phyloP scores from a whole-genome alignment of 2,329 filamentous ascomycete species.

The Didymella glomerata region DNA sequence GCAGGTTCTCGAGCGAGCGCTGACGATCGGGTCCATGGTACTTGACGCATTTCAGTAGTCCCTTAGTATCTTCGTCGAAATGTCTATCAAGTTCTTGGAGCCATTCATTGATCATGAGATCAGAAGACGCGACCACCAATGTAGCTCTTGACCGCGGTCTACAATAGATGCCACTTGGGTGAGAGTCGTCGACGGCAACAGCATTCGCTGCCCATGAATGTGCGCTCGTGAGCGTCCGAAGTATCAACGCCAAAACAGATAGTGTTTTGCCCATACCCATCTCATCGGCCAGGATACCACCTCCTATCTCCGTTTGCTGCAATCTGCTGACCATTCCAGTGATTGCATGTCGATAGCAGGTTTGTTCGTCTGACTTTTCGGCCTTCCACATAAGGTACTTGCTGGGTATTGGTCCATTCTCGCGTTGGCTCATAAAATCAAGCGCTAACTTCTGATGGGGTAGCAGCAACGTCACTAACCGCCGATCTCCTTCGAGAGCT shows the following conservation, averaged over 20 bases:
- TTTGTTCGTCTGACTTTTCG: slow-evolving; percentile 28
- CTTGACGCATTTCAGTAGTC: slow-evolving; percentile 28
- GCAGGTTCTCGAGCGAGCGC: slow-evolving; percentile 15
- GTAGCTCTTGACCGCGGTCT: slow-evolving; percentile 32
- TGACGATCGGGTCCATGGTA: slow-evolving; percentile 37
- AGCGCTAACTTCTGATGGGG: slow-evolving; percentile 41
- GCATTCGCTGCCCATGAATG: slow-evolving; percentile 44
- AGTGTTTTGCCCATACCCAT: slow-evolving; percentile 70
- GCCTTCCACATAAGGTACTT: slow-evolving; percentile 42
- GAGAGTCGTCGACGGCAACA: background rate
- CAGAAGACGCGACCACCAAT: slow-evolving; percentile 43
- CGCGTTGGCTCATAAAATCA: slow-evolving; percentile 42
- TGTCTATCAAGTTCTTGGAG: slow-evolving; percentile 40
- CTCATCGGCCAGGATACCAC: slow-evolving; percentile 66
- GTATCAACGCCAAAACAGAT: slow-evolving; percentile 60
- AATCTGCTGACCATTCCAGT: slow-evolving; percentile 45
- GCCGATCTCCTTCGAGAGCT: slow-evolving; percentile 35
- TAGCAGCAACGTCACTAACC: slow-evolving; percentile 32
- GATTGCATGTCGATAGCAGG: slow-evolving; percentile 52
- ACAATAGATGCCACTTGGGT: background rate
- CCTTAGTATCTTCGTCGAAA: slow-evolving; percentile 30
- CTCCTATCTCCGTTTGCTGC: slow-evolving; percentile 43
- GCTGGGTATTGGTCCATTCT: slow-evolving; percentile 42
- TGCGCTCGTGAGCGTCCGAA: slow-evolving; percentile 53
- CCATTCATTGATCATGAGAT: slow-evolving; percentile 47